These are phyloP conservation scores for Quercus variabilis DNA, from an alignment of 306 rosid species.

Conservation along the genomic window DNA sequence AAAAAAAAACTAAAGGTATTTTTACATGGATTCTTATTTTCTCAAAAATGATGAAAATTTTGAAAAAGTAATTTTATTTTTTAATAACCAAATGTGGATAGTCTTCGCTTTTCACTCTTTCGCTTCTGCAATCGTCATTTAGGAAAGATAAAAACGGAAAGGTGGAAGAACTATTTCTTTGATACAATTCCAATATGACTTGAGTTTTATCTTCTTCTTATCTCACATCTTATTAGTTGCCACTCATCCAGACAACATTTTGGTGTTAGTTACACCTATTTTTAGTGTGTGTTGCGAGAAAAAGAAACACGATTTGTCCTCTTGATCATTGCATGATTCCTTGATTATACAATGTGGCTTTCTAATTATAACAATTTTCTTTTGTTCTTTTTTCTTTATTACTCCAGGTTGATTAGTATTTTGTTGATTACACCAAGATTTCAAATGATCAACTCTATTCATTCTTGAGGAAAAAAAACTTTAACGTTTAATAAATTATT, in stretches of 20 bases:
- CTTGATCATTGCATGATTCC: background rate
- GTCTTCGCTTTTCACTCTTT: too few relatives aligned
- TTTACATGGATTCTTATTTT: background rate
- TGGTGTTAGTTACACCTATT: background rate
- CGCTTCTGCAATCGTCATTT: too few relatives aligned
- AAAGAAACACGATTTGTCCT: background rate
- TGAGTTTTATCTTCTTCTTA: background rate
- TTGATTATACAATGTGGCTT: background rate
- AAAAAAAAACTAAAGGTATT: background rate
- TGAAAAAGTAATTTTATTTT: too few relatives aligned
- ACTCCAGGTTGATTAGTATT: too few relatives aligned
- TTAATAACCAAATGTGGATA: too few relatives aligned
- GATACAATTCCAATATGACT: background rate
- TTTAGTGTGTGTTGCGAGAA: background rate
- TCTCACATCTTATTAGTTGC: background rate
- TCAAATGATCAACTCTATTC: too few relatives aligned
- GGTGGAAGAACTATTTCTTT: too few relatives aligned
- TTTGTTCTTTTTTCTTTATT: background rate
- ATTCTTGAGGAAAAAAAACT: too few relatives aligned
- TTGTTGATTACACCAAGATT: too few relatives aligned
- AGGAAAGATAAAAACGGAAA: background rate
- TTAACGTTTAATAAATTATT: too few relatives aligned
- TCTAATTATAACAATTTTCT: background rate
- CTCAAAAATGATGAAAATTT: background rate
- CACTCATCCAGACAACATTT: background rate